Evolutionary conservation across 1,139 yeast genomes (phyloP).

Genomic region (Pichia sp.): DNA sequence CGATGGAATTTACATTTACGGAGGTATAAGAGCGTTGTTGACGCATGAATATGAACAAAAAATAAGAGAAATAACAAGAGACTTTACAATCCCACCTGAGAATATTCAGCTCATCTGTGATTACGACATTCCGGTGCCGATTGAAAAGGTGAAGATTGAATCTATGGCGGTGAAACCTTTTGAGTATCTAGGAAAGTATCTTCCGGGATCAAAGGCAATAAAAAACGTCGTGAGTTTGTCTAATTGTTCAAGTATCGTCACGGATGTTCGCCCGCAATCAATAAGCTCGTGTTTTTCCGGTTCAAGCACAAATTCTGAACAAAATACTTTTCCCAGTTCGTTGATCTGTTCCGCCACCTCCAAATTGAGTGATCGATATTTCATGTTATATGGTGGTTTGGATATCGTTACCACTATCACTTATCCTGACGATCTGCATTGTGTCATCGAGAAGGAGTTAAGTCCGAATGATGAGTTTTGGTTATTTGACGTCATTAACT

Average conservation of each 20-base stretch:
- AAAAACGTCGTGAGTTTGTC: slow-evolving; percentile 16
- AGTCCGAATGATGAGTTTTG: slow-evolving; percentile 32
- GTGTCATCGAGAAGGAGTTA: slow-evolving; percentile 28
- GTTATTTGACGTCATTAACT: slow-evolving; percentile 32
- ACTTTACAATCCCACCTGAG: slow-evolving; percentile 25
- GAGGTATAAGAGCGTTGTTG: slow-evolving; percentile 32
- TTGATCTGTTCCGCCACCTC: slow-evolving; percentile 31
- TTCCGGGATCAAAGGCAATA: slow-evolving; percentile 30
- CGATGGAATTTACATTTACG: slow-evolving; percentile 29
- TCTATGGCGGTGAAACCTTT: slow-evolving; percentile 33
- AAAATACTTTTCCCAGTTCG: slow-evolving; percentile 28
- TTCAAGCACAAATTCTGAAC: background rate
- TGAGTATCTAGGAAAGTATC: slow-evolving; percentile 26
- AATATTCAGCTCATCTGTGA: slow-evolving; percentile 30
- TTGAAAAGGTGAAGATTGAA: slow-evolving; percentile 29
- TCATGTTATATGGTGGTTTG: slow-evolving; percentile 39
- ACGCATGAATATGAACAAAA: slow-evolving; percentile 25
- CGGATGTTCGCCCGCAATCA: background rate
- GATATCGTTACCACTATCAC: slow-evolving; percentile 28
- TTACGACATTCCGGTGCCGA: slow-evolving; percentile 36
- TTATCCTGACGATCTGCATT: slow-evolving; percentile 23
- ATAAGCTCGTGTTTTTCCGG: background rate
- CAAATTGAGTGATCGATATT: slow-evolving; percentile 31
- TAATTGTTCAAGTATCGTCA: background rate
- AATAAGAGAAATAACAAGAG: slow-evolving; percentile 23